Base-by-base conservation (phyloP, 2,329 filamentous ascomycete genomes). In the Claviceps africana region DNA sequence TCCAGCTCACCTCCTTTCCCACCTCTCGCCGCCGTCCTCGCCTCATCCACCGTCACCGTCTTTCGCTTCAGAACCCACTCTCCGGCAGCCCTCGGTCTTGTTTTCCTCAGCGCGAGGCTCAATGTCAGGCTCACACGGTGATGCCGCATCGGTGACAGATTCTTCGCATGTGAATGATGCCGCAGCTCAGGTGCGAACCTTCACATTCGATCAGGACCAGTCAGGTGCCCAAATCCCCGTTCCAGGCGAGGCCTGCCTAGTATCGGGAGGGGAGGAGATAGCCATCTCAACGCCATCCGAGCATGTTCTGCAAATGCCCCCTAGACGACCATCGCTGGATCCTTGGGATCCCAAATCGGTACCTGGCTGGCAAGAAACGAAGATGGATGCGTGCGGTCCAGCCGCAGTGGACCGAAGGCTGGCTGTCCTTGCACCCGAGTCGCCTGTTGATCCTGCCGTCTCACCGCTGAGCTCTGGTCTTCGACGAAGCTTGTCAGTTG, bases 281-380 rank as follows among this genome's bases (percentile, higher is more conserved):
- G 39, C 11, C 28, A 33, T 55, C 2, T 51, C 42, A 11, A 52
- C 55, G 5, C 49, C 51, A 19, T 56, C 54, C 3, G 51, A 55
- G 35, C 56, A 52, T 40, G 55, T 11, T 49, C 65, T 62, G 39
- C 60, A n/a, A 11, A 56, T 57, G 22, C 59, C 63, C 1, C 62
- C 64, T 6, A 56, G 59, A n/a, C 71, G 69, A 2, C 70, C 71
- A 10, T 70, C 68, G 7, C 54, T 63, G 11, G 69, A 73, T 50
- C 71, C 72, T 7, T 75, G 72, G 72, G 67, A 73, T 53, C 58
- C 67, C 37, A 61, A 63, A 22, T 53, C 54, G 31, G 55, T 57
- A 19, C 59, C 59, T 19, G 51, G 50, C 17, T 53, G 50, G n/a
- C 54, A 54, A 5, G 60, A 63, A 33, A 56, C 50, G 3, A 56